These are phyloP conservation scores for Fusarium sp. DNA, from an alignment of 2,329 filamentous ascomycete genomes.

Conservation along the genomic window DNA sequence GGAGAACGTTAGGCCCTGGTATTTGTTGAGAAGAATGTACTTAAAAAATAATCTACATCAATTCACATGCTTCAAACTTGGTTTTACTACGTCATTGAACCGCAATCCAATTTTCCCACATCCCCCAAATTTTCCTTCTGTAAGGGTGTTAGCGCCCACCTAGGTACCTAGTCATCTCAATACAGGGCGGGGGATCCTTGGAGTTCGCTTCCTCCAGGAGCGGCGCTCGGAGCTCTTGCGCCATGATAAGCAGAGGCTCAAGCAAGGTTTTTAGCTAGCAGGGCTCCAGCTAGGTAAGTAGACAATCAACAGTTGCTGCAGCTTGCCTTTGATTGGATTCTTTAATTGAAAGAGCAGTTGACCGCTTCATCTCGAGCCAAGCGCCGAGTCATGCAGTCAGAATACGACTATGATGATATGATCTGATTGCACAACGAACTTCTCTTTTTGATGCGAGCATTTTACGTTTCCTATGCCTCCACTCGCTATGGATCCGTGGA, in stretches of 20 bases:
- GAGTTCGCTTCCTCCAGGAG: constrained; percentile 11
- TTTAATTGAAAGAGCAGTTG: not conserved
- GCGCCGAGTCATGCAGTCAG: constrained; percentile 18
- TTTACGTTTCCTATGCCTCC: constrained; percentile 12
- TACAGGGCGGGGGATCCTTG: constrained; percentile 21
- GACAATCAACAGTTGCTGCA: not conserved
- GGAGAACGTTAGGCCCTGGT: not conserved
- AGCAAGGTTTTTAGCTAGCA: constrained; percentile 22
- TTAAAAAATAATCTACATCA: not conserved
- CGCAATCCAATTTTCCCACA: constrained; percentile 25
- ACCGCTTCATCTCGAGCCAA: constrained; percentile 3
- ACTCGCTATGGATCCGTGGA: constrained; percentile 23
- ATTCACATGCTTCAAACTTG: constrained; percentile 18
- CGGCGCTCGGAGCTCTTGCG: constrained; percentile 30
- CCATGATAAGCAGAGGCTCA: constrained; percentile 17
- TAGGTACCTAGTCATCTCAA: constrained; percentile 21
- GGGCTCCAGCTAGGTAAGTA: no score
- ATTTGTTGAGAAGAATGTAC: not conserved
- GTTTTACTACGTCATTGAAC: constrained; percentile 37
- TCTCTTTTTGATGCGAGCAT: constrained; percentile 14
- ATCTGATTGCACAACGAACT: constrained; percentile 10
- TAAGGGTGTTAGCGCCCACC: constrained; percentile 25
- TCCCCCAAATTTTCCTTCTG: constrained; percentile 26
- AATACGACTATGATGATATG: constrained; percentile 10
- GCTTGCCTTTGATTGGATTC: constrained; percentile 1